These are phyloP conservation scores for Nephelium lappaceum DNA, from an alignment of 345 rosid species.

Conservation along the genomic window DNA sequence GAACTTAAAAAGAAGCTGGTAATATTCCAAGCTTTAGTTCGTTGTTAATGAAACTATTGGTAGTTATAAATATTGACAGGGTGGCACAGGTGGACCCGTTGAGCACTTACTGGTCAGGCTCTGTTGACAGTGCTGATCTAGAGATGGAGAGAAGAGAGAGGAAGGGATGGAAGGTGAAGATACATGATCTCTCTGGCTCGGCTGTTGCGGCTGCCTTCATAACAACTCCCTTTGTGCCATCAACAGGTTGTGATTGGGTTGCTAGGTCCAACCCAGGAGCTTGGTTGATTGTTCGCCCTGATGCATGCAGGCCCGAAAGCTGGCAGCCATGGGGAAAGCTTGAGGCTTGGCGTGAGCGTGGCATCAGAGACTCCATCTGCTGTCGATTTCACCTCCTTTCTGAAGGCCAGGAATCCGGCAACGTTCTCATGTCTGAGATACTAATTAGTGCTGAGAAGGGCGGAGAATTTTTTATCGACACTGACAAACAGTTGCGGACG, in stretches of 20 bases:
- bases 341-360: slow-evolving; percentile 96
- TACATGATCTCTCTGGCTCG: slow-evolving; percentile 95
- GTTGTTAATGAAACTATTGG: slow-evolving; percentile 35
- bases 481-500: slow-evolving; percentile 67
- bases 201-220: slow-evolving; percentile 97
- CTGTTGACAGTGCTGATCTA: slow-evolving; percentile 48
- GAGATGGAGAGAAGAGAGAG: slow-evolving; percentile 85
- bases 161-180: slow-evolving; percentile 98
- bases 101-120: slow-evolving; percentile 62
- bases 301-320: slow-evolving; percentile 74
- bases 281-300: slow-evolving; percentile 92
- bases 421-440: slow-evolving; percentile 84
- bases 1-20: slow-evolving; percentile 15
- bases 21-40: slow-evolving; percentile 20
- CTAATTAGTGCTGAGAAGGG: slow-evolving; percentile 86
- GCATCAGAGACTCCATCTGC: slow-evolving; percentile 83
- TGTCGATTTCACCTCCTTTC: slow-evolving; percentile 85
- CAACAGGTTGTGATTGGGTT: slow-evolving; percentile 98
- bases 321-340: slow-evolving; percentile 99
- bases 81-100: slow-evolving; percentile 68
- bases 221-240: slow-evolving; percentile 97
- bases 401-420: slow-evolving; percentile 73
- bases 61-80: slow-evolving; percentile 50
- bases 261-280: slow-evolving; percentile 94
- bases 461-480: slow-evolving; percentile 84